Percentiles rank a stretch among this genome's conserved stretches.
phyloP scores from a whole-genome alignment of 2,329 filamentous ascomycete species.

The Cladophialophora chaetospira region DNA sequence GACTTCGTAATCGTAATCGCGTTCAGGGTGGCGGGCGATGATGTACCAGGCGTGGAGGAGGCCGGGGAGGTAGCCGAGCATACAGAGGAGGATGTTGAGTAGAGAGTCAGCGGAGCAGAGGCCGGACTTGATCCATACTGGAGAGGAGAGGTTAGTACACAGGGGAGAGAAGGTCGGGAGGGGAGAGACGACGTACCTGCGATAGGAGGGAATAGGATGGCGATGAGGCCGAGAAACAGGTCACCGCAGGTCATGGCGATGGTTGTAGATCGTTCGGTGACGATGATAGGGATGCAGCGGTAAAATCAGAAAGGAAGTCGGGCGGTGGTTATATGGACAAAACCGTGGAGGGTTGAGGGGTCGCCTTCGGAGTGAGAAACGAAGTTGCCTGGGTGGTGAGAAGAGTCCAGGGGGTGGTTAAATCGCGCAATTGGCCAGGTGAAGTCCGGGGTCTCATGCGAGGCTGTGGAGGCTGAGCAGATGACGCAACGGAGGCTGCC shows the following conservation, averaged over 20 bases:
- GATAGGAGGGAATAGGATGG: constrained; percentile 43
- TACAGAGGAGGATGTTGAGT: constrained; percentile 91
- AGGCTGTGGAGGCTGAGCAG: not conserved
- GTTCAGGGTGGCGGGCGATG: constrained; percentile 84
- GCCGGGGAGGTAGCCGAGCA: constrained; percentile 78
- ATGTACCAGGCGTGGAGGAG: constrained; percentile 98
- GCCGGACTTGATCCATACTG: constrained; percentile 95
- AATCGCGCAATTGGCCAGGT: constrained; percentile 7
- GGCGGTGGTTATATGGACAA: not conserved
- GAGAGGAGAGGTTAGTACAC: constrained; percentile 4
- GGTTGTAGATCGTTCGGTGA: constrained; percentile 6
- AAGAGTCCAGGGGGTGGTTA: not conserved
- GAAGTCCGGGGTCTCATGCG: constrained; percentile 2
- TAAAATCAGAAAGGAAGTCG: not conserved
- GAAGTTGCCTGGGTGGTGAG: constrained; percentile 13
- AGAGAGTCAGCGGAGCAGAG: constrained; percentile 89
- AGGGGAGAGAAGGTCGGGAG: no score
- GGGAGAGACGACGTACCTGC: constrained; percentile 50
- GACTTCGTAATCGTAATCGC: constrained; percentile 65
- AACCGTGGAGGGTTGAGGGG: not conserved
- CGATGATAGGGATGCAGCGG: constrained; percentile 1
- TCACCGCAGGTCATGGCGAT: constrained; percentile 39
- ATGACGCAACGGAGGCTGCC: constrained; percentile 1
- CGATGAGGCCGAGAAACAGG: constrained; percentile 48
- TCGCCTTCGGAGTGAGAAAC: constrained; percentile 6